Percentiles rank a stretch among this genome's conserved stretches.
These are phyloP conservation scores for Raddia guianensis DNA, from an alignment of 176 grass and related monocot genomes.

Conservation along the genomic window DNA sequence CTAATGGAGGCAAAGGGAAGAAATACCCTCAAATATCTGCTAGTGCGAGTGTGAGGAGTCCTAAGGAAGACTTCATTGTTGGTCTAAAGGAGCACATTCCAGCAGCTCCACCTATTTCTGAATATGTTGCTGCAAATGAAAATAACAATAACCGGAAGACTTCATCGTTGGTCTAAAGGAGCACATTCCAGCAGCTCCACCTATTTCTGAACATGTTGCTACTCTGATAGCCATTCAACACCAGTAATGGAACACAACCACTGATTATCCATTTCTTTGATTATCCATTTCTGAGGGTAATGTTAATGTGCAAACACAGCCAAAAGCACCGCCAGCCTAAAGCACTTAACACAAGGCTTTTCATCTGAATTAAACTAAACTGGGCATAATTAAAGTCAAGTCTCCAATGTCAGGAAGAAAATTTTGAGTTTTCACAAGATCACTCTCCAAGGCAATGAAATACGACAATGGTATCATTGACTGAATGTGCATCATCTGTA, in stretches of 20 bases:
- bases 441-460: no score
- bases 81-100: slow-evolving; percentile 43
- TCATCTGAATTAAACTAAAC: no score
- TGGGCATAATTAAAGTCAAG: no score
- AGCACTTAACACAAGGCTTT: slow-evolving; percentile 25
- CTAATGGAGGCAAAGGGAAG: slow-evolving; percentile 34
- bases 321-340: slow-evolving; percentile 56
- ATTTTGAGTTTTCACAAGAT: no score
- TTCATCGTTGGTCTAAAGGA: slow-evolving; percentile 42
- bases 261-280: background rate
- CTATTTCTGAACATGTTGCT: background rate
- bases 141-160: slow-evolving; percentile 43
- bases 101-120: slow-evolving; percentile 34
- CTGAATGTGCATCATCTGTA: no score
- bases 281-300: slow-evolving; percentile 61
- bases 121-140: slow-evolving; percentile 45
- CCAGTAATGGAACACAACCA: slow-evolving; percentile 21
- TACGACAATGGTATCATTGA: no score
- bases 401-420: no score
- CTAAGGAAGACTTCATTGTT: slow-evolving; percentile 35
- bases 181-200: slow-evolving; percentile 22
- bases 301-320: slow-evolving; percentile 48
- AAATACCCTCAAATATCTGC: slow-evolving; percentile 34
- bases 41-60: slow-evolving; percentile 33
- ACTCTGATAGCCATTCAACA: slow-evolving; percentile 49